Percentiles rank a stretch among this genome's conserved stretches.
Conservation (phyloP, 2,329 filamentous ascomycete genomes). For the Penicillium sp. region DNA sequence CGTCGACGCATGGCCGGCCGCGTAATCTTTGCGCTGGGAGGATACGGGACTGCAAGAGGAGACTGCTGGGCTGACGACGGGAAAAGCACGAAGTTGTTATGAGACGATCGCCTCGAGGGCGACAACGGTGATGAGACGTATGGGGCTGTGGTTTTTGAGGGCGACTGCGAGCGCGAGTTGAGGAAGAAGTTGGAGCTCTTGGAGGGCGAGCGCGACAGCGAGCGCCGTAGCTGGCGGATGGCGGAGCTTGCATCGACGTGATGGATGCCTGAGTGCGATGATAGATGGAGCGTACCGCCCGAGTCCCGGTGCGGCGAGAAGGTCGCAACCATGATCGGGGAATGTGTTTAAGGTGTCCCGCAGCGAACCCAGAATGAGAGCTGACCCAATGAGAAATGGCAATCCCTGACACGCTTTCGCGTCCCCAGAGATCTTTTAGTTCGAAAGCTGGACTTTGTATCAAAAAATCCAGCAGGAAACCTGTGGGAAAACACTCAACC, state of each 20-base stretch:
- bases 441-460: background rate
- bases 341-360: slow-evolving; percentile 21
- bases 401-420: slow-evolving; percentile 1
- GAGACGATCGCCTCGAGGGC: slow-evolving; percentile 53
- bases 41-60: slow-evolving; percentile 62
- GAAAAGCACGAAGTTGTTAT: slow-evolving; percentile 54
- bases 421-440: background rate
- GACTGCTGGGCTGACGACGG: slow-evolving; percentile 47
- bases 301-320: slow-evolving; percentile 51
- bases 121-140: slow-evolving; percentile 56
- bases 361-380: slow-evolving; percentile 20
- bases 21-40: slow-evolving; percentile 62
- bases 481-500: background rate
- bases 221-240: slow-evolving; percentile 78
- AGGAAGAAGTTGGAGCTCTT: slow-evolving; percentile 70
- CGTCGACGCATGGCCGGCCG: slow-evolving; percentile 51
- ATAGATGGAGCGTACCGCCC: slow-evolving; percentile 78
- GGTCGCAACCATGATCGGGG: slow-evolving; percentile 45
- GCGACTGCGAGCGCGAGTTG: slow-evolving; percentile 47
- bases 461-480: background rate
- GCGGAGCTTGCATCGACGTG: slow-evolving; percentile 79
- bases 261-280: slow-evolving; percentile 79
- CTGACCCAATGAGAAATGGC: slow-evolving; percentile 6
- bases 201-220: slow-evolving; percentile 88
- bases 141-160: slow-evolving; percentile 48